Evolutionary conservation across 768 basidiomycete genomes (phyloP).

Genomic region (Tricholomella constricta): DNA sequence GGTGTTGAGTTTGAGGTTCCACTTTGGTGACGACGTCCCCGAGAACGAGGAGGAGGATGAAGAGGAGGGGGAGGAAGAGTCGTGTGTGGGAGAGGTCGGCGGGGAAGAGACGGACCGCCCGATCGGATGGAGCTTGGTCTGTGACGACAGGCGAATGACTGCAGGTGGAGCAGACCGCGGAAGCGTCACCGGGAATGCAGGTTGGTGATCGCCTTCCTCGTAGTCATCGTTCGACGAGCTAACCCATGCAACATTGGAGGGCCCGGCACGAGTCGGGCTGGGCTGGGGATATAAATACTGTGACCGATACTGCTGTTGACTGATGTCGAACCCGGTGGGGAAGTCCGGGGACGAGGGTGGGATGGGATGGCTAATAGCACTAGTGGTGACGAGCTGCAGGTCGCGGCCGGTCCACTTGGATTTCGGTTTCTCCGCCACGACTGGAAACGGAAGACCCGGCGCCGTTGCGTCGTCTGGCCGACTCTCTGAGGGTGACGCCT

Average conservation of each 20-base stretch:
- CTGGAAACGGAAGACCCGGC: slow-evolving; percentile 29
- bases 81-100: slow-evolving; percentile 18
- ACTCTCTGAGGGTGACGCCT: slow-evolving; percentile 2
- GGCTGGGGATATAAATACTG: slow-evolving; percentile 24
- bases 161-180: slow-evolving; percentile 21
- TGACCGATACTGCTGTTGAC: slow-evolving; percentile 9
- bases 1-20: slow-evolving; percentile 34
- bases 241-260: slow-evolving; percentile 44
- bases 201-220: background rate
- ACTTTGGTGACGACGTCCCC: slow-evolving; percentile 19
- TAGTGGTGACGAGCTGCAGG: slow-evolving; percentile 17
- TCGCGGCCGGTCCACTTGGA: slow-evolving; percentile 19
- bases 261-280: slow-evolving; percentile 32
- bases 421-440: slow-evolving; percentile 22
- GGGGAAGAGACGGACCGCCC: slow-evolving; percentile 32
- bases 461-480: slow-evolving; percentile 17
- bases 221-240: slow-evolving; percentile 14
- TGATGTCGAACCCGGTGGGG: slow-evolving; percentile 32
- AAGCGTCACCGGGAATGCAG: slow-evolving; percentile 5
- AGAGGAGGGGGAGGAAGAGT: slow-evolving; percentile 27
- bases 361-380: slow-evolving; percentile 38
- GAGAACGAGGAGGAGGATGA: slow-evolving; percentile 23
- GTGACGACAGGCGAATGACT: slow-evolving; percentile 21
- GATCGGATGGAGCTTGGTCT: slow-evolving; percentile 21
- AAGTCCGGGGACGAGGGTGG: slow-evolving; percentile 32